Conservation (phyloP, 495 filamentous ascomycete species). For the Oleoguttula mirabilis region DNA sequence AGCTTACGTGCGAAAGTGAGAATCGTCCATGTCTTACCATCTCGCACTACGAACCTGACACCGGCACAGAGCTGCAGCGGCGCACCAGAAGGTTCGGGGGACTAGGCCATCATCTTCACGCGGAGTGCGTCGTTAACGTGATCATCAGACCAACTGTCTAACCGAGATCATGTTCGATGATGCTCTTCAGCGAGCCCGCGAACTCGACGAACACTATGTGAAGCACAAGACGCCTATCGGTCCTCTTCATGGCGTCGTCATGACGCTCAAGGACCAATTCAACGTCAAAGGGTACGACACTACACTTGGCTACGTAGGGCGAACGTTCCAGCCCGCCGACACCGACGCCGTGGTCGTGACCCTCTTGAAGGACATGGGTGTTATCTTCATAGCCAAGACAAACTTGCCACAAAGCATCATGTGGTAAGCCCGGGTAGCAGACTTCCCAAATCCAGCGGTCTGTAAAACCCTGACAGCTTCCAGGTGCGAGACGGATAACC, state of each 20-base stretch:
- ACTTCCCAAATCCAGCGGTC: neutral
- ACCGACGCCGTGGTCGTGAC: conserved; percentile 16
- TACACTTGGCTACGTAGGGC: conserved; percentile 16
- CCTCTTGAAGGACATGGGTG: conserved; percentile 32
- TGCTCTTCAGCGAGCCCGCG: conserved; percentile 32
- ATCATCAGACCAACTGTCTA: conserved; percentile 25
- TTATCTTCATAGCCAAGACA: conserved; percentile 42
- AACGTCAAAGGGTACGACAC: conserved; percentile 17
- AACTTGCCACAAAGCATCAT: conserved; percentile 46
- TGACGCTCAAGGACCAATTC: conserved; percentile 31
- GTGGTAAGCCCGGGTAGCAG: conserved; percentile 4
- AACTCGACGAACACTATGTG: conserved; percentile 34
- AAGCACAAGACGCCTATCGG: conserved; percentile 30
- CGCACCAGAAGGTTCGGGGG: conserved; percentile 4
- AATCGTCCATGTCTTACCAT: too few species aligned
- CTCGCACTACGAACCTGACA: neutral
- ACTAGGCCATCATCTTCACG: neutral
- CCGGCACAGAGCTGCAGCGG: neutral
- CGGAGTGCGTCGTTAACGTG: neutral
- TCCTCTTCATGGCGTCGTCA: conserved; percentile 33
- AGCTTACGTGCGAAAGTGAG: conserved; percentile 3
- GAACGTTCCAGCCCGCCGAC: conserved; percentile 10
- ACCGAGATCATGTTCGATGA: conserved; percentile 31
- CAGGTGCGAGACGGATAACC: conserved; percentile 34
- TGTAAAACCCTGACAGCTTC: neutral